Evolutionary conservation across 768 basidiomycete species (phyloP).

Genomic region (Leucocoprinus birnbaumii): DNA sequence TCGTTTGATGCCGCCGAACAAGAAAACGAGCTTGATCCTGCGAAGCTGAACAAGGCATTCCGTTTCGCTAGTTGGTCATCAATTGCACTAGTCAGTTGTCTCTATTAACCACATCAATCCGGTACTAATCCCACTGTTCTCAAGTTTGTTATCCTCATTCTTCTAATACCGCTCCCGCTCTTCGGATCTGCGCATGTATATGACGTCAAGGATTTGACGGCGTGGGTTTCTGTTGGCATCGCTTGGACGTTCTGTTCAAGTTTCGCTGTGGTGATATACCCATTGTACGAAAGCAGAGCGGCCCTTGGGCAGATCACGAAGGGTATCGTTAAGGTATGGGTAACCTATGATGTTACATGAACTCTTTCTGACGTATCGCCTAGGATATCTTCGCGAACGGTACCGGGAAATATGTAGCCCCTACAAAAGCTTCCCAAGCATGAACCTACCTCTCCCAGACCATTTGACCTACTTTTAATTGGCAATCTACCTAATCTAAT

Average conservation of each 20-base stretch:
- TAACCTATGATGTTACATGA: not conserved
- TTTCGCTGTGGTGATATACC: conserved; percentile 77
- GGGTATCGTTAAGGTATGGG: conserved; percentile 63
- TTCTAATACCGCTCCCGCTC: conserved; percentile 81
- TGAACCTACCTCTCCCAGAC: no score
- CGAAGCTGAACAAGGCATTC: conserved; percentile 69
- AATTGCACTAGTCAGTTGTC: conserved; percentile 50
- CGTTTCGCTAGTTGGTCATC: conserved; percentile 78
- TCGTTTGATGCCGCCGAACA: conserved; percentile 33
- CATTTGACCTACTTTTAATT: no score
- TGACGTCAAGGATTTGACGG: conserved; percentile 58
- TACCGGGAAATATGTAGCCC: no score
- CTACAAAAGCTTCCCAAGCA: no score
- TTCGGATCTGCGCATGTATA: conserved; percentile 82
- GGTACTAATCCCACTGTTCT: conserved; percentile 5
- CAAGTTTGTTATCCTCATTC: conserved; percentile 59
- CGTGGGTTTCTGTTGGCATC: conserved; percentile 82
- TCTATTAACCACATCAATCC: not conserved
- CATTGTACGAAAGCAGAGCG: conserved; percentile 77
- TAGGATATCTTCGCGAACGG: no score
- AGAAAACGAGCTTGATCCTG: conserved; percentile 63
- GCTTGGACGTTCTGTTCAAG: conserved; percentile 82
- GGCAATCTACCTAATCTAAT: no score
- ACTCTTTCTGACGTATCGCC: no score
- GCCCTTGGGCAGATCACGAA: conserved; percentile 56